Evolutionary conservation across 1,139 yeast genomes (phyloP), one percentile per base, ranked within the genome.

Genomic region (Arxiozyma slooffiae): DNA sequence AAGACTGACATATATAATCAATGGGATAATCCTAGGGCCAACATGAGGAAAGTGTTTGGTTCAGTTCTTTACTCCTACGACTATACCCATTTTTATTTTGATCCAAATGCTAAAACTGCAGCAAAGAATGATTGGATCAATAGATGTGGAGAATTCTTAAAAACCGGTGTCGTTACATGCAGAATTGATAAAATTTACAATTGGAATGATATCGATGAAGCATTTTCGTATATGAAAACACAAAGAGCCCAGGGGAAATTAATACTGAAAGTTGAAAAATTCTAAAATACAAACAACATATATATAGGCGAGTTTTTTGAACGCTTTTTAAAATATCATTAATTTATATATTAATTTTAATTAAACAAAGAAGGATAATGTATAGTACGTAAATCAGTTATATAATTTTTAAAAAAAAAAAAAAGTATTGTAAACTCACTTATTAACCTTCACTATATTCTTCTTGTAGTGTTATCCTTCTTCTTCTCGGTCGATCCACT

Each of bases 161-260:
- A 69, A 38, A 66, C 68, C 18, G 77, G 76, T 5, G 63, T 67
- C 66, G 54, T 66, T 71, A 56, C 66, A 61, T 55, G 70, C 72
- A 48, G 68, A 64, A 69, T 85, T 41, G 94, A 84, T 61, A 69
- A 77, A 16, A 73, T 74, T 20, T 77, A 71, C 55, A 71, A 75
- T 21, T 79, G 85, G 73, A 75, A 72, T 18, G 72, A 81, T 7
- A 74, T 71, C 54, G 62, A 72, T 45, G 67, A 72, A 16, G 94
- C 90, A 0, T 67, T 77, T 51, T 74, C 75, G 2, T 72, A 70
- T 55, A 67, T 84, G 52, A 67, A 65, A 26, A 63, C 72, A 3
- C 79, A 80, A 45, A 75, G 72, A 51, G 79, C 81, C n/a, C 77
- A 74, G 53, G 95, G 95, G 34, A 86, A 85, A 64, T 70, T 85